Conservation (phyloP, 1,284 basidiomycete genomes). For the Coniferiporia sulphurascens region DNA sequence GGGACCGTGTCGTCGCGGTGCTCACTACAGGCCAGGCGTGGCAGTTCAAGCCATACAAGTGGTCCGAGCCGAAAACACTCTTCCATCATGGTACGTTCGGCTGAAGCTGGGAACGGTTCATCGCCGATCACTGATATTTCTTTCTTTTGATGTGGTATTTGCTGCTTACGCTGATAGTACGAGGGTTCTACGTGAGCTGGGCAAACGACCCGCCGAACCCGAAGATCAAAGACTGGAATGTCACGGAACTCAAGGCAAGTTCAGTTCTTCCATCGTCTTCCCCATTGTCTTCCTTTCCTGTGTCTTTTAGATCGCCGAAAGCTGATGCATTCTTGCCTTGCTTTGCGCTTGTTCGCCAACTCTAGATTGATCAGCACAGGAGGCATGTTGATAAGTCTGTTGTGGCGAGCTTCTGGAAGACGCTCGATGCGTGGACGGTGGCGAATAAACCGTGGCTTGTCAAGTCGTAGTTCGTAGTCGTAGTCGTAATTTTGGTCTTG, state of each 20-base stretch:
- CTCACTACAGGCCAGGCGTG: slow-evolving; percentile 97
- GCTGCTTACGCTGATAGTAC: slow-evolving; percentile 49
- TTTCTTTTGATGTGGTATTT: neutral
- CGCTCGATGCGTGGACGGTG: slow-evolving; percentile 80
- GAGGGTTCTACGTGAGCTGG: slow-evolving; percentile 91
- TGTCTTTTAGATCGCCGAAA: neutral
- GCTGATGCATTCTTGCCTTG: neutral
- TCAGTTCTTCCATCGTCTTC: slow-evolving; percentile 1
- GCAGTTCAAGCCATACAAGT: slow-evolving; percentile 97
- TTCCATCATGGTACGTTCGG: slow-evolving; percentile 81
- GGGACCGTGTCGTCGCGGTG: slow-evolving; percentile 95
- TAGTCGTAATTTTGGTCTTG: neutral
- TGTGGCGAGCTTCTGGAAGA: slow-evolving; percentile 94
- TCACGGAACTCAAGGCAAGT: slow-evolving; percentile 82
- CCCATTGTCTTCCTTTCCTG: no score
- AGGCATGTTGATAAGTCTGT: slow-evolving; percentile 95
- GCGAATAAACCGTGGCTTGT: slow-evolving; percentile 75
- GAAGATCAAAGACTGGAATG: slow-evolving; percentile 95
- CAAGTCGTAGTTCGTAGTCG: slow-evolving; percentile 24
- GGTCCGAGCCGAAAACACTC: slow-evolving; percentile 86
- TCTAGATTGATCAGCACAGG: slow-evolving; percentile 81
- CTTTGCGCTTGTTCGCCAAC: neutral
- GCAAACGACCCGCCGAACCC: slow-evolving; percentile 85
- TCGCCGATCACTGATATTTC: neutral
- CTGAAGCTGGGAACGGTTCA: neutral